phyloP scores from a whole-genome alignment of 1,139 yeast species.

The Debaryomyces nepalensis region DNA sequence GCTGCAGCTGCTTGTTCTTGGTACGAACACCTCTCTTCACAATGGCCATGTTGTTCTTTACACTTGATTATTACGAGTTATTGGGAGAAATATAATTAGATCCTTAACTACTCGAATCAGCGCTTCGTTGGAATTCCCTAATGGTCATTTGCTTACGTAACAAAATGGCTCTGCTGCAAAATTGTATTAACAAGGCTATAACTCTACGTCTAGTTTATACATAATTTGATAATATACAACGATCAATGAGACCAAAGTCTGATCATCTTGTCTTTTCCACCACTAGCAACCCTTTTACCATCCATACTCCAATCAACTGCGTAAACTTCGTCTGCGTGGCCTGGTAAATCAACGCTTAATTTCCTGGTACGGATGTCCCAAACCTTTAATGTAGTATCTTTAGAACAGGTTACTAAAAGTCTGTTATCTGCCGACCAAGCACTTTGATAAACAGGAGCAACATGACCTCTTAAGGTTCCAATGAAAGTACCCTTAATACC shows the following conservation, averaged over 20 bases:
- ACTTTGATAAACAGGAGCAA: slow-evolving; percentile 97
- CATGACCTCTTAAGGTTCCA: slow-evolving; percentile 94
- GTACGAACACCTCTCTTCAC: slow-evolving; percentile 76
- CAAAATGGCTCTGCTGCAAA: slow-evolving; percentile 11
- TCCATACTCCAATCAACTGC: slow-evolving; percentile 99
- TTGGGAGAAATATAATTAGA: not conserved
- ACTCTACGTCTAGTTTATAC: not conserved
- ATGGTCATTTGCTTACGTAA: slow-evolving; percentile 8
- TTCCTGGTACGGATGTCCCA: slow-evolving; percentile 94
- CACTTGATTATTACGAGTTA: slow-evolving; percentile 1
- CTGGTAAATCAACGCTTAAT: slow-evolving; percentile 87
- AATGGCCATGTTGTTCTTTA: slow-evolving; percentile 58
- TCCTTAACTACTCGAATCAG: slow-evolving; percentile 8
- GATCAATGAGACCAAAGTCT: slow-evolving; percentile 84
- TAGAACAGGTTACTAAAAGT: slow-evolving; percentile 87
- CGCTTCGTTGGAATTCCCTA: slow-evolving; percentile 2
- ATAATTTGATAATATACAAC: slow-evolving; percentile 7
- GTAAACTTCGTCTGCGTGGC: slow-evolving; percentile 93
- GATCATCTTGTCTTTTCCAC: slow-evolving; percentile 95
- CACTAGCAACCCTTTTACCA: slow-evolving; percentile 90
- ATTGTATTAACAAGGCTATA: not conserved
- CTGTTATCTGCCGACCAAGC: slow-evolving; percentile 98
- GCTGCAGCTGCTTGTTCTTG: slow-evolving; percentile 58
- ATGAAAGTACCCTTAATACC: slow-evolving; percentile 90
- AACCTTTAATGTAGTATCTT: slow-evolving; percentile 94